These are phyloP conservation scores for Euclidium syriacum DNA, from an alignment of 345 rosid species.

Conservation along the genomic window DNA sequence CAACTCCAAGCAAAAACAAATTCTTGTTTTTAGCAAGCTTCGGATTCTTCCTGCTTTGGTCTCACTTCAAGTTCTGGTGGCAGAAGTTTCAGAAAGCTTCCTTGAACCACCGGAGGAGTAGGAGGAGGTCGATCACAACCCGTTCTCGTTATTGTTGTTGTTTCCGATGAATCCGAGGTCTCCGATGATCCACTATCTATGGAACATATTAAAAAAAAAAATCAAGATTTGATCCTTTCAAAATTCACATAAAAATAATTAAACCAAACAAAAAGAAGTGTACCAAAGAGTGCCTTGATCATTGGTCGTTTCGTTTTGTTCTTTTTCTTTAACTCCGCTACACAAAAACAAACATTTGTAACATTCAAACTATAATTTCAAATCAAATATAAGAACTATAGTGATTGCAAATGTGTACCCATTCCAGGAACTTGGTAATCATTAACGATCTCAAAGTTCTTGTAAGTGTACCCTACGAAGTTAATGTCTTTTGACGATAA, in stretches of 20 bases:
- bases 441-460: slow-evolving; percentile 84
- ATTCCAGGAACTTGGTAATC: slow-evolving; percentile 91
- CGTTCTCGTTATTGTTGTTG: slow-evolving; percentile 34
- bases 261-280: not conserved
- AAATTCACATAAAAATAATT: not conserved
- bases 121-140: slow-evolving; percentile 33
- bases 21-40: slow-evolving; percentile 17
- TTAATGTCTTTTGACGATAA: slow-evolving; percentile 75
- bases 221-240: not conserved
- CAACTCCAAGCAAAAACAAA: slow-evolving; percentile 11
- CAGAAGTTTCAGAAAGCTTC: slow-evolving; percentile 60
- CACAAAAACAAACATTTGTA: not conserved
- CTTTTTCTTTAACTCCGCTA: slow-evolving; percentile 91
- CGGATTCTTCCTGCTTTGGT: slow-evolving; percentile 30
- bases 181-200: slow-evolving; percentile 20
- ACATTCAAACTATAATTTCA: not conserved
- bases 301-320: slow-evolving; percentile 63
- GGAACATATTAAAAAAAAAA: not conserved
- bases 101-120: slow-evolving; percentile 33
- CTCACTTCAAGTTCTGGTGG: slow-evolving; percentile 50
- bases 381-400: not conserved
- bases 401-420: slow-evolving; percentile 41
- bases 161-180: slow-evolving; percentile 48
- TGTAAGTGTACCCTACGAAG: slow-evolving; percentile 86
- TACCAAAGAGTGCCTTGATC: slow-evolving; percentile 81